Conservation (phyloP, 2,329 filamentous ascomycete species). For the Pseudogymnoascus sp. region DNA sequence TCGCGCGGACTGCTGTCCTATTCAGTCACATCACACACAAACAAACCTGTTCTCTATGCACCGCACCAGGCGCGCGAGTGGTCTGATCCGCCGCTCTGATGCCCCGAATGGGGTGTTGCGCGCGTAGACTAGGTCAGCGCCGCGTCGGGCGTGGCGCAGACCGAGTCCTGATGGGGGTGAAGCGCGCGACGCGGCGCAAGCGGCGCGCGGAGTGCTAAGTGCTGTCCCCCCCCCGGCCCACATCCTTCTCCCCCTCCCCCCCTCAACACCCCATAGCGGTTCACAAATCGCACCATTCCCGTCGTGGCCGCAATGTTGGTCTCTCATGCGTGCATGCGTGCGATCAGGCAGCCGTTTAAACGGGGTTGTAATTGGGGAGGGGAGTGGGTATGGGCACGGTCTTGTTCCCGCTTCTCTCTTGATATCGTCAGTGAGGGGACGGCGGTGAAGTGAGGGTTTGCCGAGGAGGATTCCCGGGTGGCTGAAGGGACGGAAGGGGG, state of each 20-base stretch:
- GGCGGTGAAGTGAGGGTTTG: background rate
- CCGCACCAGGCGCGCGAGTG: no score
- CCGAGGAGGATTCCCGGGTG: background rate
- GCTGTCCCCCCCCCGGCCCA: background rate
- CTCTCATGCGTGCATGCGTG: background rate
- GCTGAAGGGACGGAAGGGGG: background rate
- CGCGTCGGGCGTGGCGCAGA: background rate
- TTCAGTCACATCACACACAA: background rate
- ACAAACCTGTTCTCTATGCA: background rate
- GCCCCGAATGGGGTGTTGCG: background rate
- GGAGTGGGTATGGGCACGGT: no score
- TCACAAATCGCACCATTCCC: background rate
- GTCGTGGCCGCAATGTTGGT: background rate
- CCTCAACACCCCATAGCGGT: background rate
- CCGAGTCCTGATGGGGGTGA: background rate
- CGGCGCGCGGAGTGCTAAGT: background rate
- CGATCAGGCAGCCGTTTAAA: no score
- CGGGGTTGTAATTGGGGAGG: no score
- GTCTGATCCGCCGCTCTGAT: background rate
- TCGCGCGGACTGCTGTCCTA: no score
- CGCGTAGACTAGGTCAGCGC: background rate
- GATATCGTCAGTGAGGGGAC: no score
- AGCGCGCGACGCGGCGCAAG: background rate
- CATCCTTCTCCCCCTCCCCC: background rate
- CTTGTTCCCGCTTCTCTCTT: no score